Evolutionary conservation across 2,329 filamentous ascomycete species (phyloP), one percentile per base, ranked within the genome.

Genomic region (Cladophialophora exuberans): DNA sequence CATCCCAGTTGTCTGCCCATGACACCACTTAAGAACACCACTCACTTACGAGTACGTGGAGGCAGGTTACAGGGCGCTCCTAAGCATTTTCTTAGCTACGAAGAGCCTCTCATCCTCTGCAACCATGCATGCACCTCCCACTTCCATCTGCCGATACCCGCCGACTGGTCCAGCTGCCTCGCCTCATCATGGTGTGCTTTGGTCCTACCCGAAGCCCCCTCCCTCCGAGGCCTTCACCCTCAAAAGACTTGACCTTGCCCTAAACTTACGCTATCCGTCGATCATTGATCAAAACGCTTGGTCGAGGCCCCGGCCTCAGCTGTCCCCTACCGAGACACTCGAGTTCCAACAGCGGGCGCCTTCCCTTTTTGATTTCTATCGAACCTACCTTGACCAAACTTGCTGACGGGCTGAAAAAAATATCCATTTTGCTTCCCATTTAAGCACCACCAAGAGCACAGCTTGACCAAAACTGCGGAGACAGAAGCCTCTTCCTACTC

Each of bases 241-340:
- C n/a, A n/a, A n/a, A 49, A 39, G 23, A 39, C 46, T 39, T 30
- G 25, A 20, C 31, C 39, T 22, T 43, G 30, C 53, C 41, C 39
- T 44, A 52, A 28, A 18, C 30, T 38, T 48, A 39, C 56, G 56
- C 56, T 59, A 59, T 52, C 30, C 22, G 56, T 59, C 52, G 56
- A 59, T 59, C 56, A 59, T 52, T 36, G 43, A 45, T 33, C 20
- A 23, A 28, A 25, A 7, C n/a, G 46, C 31, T 41, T 25, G 45
- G n/a, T 31, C 36, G 28, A 33, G 30, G 20, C 33, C 30, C 9
- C n/a, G n/a, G n/a, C n/a, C n/a, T n/a, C n/a, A n/a, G n/a, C n/a
- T n/a, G n/a, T n/a, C n/a, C n/a, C n/a, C n/a, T n/a, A n/a, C n/a
- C n/a, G n/a, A n/a, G n/a, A n/a, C n/a, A n/a, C n/a, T n/a, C n/a